phyloP scores from a whole-genome alignment of 108 stramenopile genomes.

The Discostella pseudostelligera region DNA sequence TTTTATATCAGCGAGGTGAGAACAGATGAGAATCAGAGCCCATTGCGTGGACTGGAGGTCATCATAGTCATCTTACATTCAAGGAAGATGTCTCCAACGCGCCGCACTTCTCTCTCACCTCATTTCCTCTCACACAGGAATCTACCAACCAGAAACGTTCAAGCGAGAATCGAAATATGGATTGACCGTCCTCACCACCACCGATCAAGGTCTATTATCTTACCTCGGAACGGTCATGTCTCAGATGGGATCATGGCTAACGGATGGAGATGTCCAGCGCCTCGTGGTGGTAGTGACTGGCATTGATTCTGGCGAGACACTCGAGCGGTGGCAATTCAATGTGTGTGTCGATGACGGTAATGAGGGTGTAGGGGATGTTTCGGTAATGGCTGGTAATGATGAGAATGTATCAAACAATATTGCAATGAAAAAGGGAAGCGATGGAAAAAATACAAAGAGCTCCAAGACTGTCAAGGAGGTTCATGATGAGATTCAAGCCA shows the following conservation, averaged over 20 bases:
- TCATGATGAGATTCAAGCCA: slow-evolving; percentile 94
- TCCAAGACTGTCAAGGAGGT: slow-evolving; percentile 91
- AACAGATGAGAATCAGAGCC: background rate
- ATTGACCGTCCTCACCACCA: slow-evolving; percentile 93
- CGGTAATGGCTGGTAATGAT: slow-evolving; percentile 20
- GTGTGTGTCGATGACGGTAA: slow-evolving; percentile 64
- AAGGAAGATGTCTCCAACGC: no score
- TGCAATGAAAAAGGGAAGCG: slow-evolving; percentile 7
- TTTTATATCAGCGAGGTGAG: slow-evolving; percentile 94
- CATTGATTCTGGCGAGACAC: slow-evolving; percentile 89
- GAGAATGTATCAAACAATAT: slow-evolving; percentile 22
- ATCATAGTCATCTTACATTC: background rate
- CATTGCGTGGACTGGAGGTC: background rate
- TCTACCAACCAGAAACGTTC: slow-evolving; percentile 98
- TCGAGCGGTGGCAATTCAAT: slow-evolving; percentile 99
- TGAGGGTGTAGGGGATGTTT: background rate
- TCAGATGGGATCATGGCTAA: slow-evolving; percentile 92
- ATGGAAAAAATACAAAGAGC: slow-evolving; percentile 20
- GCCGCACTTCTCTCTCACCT: background rate
- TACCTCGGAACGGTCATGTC: slow-evolving; percentile 90
- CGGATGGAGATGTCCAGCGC: slow-evolving; percentile 87
- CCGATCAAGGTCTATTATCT: slow-evolving; percentile 87
- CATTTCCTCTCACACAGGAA: slow-evolving; percentile 53
- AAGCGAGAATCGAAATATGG: slow-evolving; percentile 92
- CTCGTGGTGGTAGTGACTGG: slow-evolving; percentile 96